Base-by-base conservation (phyloP, 179 eudicot species). In the Spergularia azorica region DNA sequence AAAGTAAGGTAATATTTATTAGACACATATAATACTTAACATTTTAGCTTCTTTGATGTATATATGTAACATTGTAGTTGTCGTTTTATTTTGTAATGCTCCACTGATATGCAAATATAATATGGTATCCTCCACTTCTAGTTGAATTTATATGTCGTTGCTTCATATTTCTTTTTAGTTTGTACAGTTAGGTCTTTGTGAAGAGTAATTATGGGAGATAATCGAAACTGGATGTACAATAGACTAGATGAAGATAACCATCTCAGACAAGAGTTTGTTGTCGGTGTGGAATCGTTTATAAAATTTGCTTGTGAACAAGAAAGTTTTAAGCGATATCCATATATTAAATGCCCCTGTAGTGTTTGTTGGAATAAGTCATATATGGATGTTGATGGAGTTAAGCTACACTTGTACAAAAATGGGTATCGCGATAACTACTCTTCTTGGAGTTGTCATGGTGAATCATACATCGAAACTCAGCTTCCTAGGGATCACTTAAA, bases 361-460 rank as follows among this genome's bases (percentile, higher is more conserved):
- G 46, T 43, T n/a, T 46, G 71, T 12, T 64, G 50, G 43, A 70
- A 15, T 52, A 12, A 52, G 61, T 48, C 68, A 11, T 70, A 14
- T 70, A 50, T n/a, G 13, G 26, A 46, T 67, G 55, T 52, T 9
- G 73, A 70, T 6, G 20, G 46, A 12, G 61, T 70, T 21, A 70
- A 52, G 18, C 13, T 70, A 70, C 62, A 70, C 57, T 54, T 70
- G 41, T 70, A 51, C 18, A 70, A 20, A 43, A 21, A 38, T 52
- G 73, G 61, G 17, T 70, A 50, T 54, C 61, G 58, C 5, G 43
- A 21, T 4, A 26, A 52, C 8, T 70, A 70, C 17, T 52, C 26
- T 70, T 54, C 46, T 70, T 70, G 73, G 20, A 70, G 43, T 26
- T 70, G 60, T 70, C 73, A 51, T 52, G 46, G 59, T 11, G 60